Conservation (phyloP, 177 flowering plant species). For the Vitis hybrid region DNA sequence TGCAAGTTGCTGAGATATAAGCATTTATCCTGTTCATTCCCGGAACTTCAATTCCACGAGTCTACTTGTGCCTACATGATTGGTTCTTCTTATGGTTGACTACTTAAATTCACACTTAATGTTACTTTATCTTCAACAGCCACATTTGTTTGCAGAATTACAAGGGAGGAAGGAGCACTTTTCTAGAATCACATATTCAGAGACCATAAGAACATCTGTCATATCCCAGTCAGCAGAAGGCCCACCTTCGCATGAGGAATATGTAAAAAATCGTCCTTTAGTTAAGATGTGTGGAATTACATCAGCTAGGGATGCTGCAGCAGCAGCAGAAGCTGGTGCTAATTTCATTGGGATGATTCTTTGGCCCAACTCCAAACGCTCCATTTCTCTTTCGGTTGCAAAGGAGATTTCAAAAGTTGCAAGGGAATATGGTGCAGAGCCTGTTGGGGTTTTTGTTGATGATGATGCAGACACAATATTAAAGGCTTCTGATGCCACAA, state of each 20-base stretch:
- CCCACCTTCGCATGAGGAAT: constrained; percentile 16
- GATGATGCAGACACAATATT: constrained; percentile 74
- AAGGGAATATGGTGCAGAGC: constrained; percentile 70
- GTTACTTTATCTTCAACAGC: not conserved
- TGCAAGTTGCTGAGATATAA: no score
- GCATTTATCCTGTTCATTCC: not conserved
- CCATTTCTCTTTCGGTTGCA: constrained; percentile 69
- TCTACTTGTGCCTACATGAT: not conserved
- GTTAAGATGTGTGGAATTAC: constrained; percentile 97
- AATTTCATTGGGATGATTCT: constrained; percentile 88
- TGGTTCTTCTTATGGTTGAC: not conserved
- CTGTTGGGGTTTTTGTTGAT: constrained; percentile 97
- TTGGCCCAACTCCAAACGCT: constrained; percentile 95
- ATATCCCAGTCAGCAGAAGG: constrained; percentile 10
- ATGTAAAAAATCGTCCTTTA: constrained; percentile 40
- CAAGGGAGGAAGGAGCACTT: not conserved
- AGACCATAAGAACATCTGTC: constrained; percentile 16
- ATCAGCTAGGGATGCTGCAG: constrained; percentile 86
- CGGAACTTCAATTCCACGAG: not conserved
- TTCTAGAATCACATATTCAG: constrained; percentile 3
- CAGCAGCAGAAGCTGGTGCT: constrained; percentile 94
- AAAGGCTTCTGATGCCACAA: constrained; percentile 60
- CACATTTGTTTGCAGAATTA: constrained; percentile 6
- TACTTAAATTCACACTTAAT: not conserved
- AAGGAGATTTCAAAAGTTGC: constrained; percentile 86